Base-by-base conservation (phyloP, 371 early-diverging fungal species). In the Batkoa obscura region DNA sequence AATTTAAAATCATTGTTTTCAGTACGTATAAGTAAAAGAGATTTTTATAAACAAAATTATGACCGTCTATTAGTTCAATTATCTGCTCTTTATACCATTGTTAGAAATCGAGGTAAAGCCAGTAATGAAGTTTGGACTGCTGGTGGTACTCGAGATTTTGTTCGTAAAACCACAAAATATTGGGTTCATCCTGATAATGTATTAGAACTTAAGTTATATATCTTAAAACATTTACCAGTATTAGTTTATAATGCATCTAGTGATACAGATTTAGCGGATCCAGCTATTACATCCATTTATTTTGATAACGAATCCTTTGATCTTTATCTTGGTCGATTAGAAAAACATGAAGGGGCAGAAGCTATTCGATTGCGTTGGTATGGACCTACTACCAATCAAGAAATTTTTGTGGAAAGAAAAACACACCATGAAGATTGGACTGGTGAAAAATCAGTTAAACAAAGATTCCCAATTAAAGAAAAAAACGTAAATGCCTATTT, bases 111-210 rank as follows among this genome's bases (percentile, higher is more conserved):
- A 58, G 89, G 92, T 48, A 66, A 72, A 56, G 38, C 42, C 10
- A 47, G 46, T 37, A 66, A 61, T 3, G 60, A 71, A 35, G 62
- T 61, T 35, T 71, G 71, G 12, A 70, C 70, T 52, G 73, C 79
- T 38, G 75, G 81, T n/a, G 81, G 79, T 34, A 76, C 80, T 55
- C 77, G 73, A 57, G 80, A 80, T 52, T 88, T 88, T 73, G 90
- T 91, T 8, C 76, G 90, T 15, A 75, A 80, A 52, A 90, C 90
- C 15, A 79, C 83, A 37, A 92, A 98, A 71, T 99, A 97, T 69
- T 99, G 99, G 99, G 89, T 99, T 13, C 94, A 94, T 62, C 90
- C 90, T 0, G 98, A 98, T 66, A 96, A 99, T 67, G 86, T 99
- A 45, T 88, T 88, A 53, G 94, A 95, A 65, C 80, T 99, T 60